Base-by-base conservation (phyloP, 2,329 filamentous ascomycete species). In the Spiromastix sp. region DNA sequence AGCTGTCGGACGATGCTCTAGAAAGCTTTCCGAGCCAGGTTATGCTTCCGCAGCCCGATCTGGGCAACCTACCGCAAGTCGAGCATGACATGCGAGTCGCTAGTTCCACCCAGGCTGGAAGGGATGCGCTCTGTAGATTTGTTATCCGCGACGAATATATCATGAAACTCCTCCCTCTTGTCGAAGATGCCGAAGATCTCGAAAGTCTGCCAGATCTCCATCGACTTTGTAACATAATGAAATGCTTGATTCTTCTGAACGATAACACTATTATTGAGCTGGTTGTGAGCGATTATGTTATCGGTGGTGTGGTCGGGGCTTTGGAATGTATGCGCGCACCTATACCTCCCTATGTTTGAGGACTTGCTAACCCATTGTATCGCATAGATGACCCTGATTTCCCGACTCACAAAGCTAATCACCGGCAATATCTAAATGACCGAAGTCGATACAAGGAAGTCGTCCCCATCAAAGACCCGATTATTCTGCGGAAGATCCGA, bases 141-240 rank as follows among this genome's bases (percentile, higher is more conserved):
- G 77, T 96, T 46, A 77, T 94, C 54, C 70, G 70, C 26, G 83
- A 93, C 31, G 79, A 91, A 43, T 95, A 94, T 57, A 85, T 98
- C 42, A 66, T 74, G 45, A 93, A 89, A 57, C 68, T 98, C 33
- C 80, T 91, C 34, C 85, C 85, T 1, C 60, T 96, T 33, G 84
- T 98, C 30, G 75, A 83, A 40, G 79, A 84, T 63, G 89, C 91
- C 7, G 91, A 98, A 59, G 85, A 94, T 50, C 72, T 94, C 40
- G 85, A 98, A 60, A 87, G 84, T 55, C 66, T 93, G 6, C 64
- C 74, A 15, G 89, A 96, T 53, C 66, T 98, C 41, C 91, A 96
- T 58, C 77, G 83, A 31, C 68, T 98, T 30, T 98, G 91, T 73
- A 94, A 86, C 57, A 95, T 98, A 56, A 91, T 95, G 84, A 98